Evolutionary conservation across 2,329 filamentous ascomycete species (phyloP).

Genomic region (Cladophialophora carrionii): DNA sequence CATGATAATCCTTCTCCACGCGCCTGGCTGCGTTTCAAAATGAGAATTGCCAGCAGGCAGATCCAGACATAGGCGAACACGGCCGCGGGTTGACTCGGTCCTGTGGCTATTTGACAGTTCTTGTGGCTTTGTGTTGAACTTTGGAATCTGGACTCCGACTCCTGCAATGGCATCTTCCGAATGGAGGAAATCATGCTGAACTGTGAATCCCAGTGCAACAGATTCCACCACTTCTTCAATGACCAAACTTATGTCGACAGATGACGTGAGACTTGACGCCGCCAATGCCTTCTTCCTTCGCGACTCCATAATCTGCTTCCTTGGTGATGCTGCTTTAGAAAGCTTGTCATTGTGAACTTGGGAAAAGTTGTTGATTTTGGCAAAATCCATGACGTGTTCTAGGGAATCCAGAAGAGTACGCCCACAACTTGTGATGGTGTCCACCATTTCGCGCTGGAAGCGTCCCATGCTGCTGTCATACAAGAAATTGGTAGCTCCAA

Average conservation of each 20-base stretch:
- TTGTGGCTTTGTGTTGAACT: constrained; percentile 3
- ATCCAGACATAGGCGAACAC: constrained; percentile 49
- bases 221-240: constrained; percentile 59
- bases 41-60: constrained; percentile 47
- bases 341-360: constrained; percentile 11
- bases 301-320: neutral
- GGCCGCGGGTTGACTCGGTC: neutral
- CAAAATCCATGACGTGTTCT: constrained; percentile 49
- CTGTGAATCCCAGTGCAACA: constrained; percentile 49
- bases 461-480: constrained; percentile 41
- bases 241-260: constrained; percentile 50
- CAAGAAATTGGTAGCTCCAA: constrained; percentile 44
- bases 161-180: constrained; percentile 10
- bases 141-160: constrained; percentile 11
- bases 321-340: neutral
- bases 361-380: constrained; percentile 51
- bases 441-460: constrained; percentile 42
- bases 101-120: neutral
- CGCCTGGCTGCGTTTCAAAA: constrained; percentile 49
- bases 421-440: constrained; percentile 48
- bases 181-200: constrained; percentile 18
- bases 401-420: constrained; percentile 50
- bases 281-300: constrained; percentile 4
- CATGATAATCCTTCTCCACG: constrained; percentile 54
- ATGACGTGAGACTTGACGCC: constrained; percentile 7